phyloP scores from a whole-genome alignment of 192 early-diverging fungal species.

The Backusella sp. region DNA sequence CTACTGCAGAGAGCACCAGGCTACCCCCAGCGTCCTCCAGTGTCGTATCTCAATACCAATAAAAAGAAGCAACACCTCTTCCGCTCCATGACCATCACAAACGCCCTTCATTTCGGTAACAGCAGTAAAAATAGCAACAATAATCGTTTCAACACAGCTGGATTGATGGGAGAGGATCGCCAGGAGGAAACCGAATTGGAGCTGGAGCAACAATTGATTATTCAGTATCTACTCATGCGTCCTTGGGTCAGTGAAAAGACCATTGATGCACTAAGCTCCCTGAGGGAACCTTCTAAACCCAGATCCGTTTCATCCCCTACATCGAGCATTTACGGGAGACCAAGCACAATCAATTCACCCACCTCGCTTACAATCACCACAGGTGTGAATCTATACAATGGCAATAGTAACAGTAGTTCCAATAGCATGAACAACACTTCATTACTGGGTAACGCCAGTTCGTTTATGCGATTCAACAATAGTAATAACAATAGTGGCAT shows the following conservation, averaged over 20 bases:
- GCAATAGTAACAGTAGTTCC: not conserved
- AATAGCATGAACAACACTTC: not conserved
- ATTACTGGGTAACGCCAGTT: not conserved
- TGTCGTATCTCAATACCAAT: conserved; percentile 45
- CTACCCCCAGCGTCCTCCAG: conserved; percentile 50
- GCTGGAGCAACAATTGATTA: conserved; percentile 57
- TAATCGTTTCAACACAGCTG: conserved; percentile 23
- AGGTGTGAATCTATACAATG: not conserved
- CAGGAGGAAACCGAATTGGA: conserved; percentile 58
- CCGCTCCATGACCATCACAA: conserved; percentile 46
- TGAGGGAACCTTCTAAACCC: conserved; percentile 58
- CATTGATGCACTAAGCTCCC: conserved; percentile 68
- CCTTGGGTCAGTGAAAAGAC: conserved; percentile 72
- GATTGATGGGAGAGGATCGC: conserved; percentile 32
- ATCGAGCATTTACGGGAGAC: not conserved
- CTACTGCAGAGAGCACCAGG: conserved; percentile 56
- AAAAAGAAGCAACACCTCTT: conserved; percentile 51
- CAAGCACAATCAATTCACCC: not conserved
- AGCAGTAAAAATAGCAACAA: conserved; percentile 21
- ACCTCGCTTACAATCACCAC: not conserved
- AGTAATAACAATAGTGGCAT: not conserved
- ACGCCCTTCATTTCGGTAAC: conserved; percentile 45
- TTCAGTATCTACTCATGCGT: conserved; percentile 73
- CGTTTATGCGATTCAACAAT: not conserved
- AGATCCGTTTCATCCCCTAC: not conserved